Evolutionary conservation across 345 rosid genomes (phyloP), one percentile per base, ranked within the genome.

Genomic region (Dipteronia sinensis): DNA sequence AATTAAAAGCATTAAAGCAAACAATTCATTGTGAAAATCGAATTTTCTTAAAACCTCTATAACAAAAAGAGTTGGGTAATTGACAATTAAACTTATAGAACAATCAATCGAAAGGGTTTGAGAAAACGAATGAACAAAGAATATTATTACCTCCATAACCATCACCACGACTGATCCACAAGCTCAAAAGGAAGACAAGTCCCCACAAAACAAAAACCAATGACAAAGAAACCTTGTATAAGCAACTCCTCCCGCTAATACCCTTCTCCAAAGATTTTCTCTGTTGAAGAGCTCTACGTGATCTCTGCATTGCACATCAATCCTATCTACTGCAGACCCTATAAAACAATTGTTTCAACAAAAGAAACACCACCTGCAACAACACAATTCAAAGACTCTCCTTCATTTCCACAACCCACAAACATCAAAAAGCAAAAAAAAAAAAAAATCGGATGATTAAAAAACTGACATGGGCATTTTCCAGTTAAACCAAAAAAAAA

Each of bases 241-340:
- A 74, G 40, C 81, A 77, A 65, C 63, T 87, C 65, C 82, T 90
- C 61, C 84, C 89, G 70, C 76, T 65, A 22, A 20, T 62, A 70
- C 17, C 65, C 81, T 79, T 86, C 20, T 81, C 89, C 47, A 67
- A 84, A 83, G 91, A 92, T 85, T 94, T 89, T 83, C 90, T 86
- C 58, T 73, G 79, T 65, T 85, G 97, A 96, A 91, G 92, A 92
- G 90, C 91, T 88, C 74, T 86, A 78, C 93, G 91, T 64, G 91
- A 89, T 78, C 90, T 90, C 89, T 82, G 97, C 99, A 96, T 96
- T 74, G 86, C 89, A 90, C 94, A 93, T 90, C 86, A 85, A 88
- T 76, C 63, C 82, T 65, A 67, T 69, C 72, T 47, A 73, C 77
- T 47, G 59, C 69, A 16, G 17, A 69, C 69, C 70, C 20, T 31